These are phyloP conservation scores for Hygrophorus russula DNA, from an alignment of 768 basidiomycete species.

Conservation along the genomic window DNA sequence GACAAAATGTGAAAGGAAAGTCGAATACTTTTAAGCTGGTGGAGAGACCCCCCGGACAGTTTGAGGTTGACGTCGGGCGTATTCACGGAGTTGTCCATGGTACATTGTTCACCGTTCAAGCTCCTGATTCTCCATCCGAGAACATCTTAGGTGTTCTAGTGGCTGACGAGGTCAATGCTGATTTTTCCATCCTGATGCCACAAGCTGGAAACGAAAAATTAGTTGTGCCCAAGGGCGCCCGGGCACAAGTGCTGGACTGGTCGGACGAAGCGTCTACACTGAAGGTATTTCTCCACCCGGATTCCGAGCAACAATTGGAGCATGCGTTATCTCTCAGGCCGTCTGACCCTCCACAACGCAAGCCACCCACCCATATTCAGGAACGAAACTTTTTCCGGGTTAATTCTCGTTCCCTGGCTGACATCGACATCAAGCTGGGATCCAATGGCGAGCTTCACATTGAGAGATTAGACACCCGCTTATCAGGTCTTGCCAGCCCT, in stretches of 20 bases:
- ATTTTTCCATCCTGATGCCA: slow-evolving; percentile 1
- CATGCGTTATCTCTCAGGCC: neutral
- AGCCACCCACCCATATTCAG: neutral
- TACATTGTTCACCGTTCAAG: slow-evolving; percentile 3
- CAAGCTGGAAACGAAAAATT: neutral
- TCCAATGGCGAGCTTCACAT: slow-evolving; percentile 1
- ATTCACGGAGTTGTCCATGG: slow-evolving; percentile 2
- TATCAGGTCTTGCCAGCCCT: slow-evolving; percentile 1
- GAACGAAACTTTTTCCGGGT: slow-evolving; percentile 1
- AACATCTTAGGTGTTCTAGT: neutral
- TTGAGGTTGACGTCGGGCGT: slow-evolving; percentile 2
- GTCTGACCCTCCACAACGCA: neutral
- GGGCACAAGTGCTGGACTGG: neutral
- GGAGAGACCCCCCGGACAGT: neutral
- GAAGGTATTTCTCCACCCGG: slow-evolving; percentile 1
- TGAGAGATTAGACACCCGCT: slow-evolving; percentile 4
- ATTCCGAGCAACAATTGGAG: neutral
- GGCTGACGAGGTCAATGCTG: slow-evolving; percentile 1
- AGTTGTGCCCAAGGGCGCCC: neutral
- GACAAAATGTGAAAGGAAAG: neutral
- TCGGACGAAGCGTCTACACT: neutral
- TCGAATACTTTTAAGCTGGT: slow-evolving; percentile 1
- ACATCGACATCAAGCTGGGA: neutral
- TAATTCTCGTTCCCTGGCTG: neutral
- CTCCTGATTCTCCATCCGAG: neutral